Percentiles rank a stretch among this genome's conserved stretches.
Evolutionary conservation across 345 rosid species (phyloP).

Genomic region (Salix exigua): DNA sequence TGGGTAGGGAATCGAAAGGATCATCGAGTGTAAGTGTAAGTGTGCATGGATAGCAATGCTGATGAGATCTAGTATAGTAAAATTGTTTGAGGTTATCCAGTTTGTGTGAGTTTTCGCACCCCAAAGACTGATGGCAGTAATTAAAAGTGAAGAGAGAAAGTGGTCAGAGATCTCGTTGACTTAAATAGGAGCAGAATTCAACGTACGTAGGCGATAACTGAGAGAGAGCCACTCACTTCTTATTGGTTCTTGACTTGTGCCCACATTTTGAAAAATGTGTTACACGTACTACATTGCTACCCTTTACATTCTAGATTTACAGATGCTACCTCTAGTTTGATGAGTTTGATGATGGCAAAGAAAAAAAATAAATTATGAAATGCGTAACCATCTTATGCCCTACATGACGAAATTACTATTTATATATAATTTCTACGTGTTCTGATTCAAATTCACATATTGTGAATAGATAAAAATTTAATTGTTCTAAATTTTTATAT

Average conservation of each 20-base stretch:
- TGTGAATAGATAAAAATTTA: too few species aligned
- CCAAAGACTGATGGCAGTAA: constrained; percentile 11
- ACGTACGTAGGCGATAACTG: neutral
- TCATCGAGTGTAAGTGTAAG: too few species aligned
- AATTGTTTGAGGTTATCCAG: constrained; percentile 14
- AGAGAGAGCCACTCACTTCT: neutral
- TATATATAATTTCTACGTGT: too few species aligned
- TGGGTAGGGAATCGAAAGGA: too few species aligned
- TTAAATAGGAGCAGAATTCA: neutral
- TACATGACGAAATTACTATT: neutral
- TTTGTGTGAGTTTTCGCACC: neutral
- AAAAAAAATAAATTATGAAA: neutral
- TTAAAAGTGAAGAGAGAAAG: neutral
- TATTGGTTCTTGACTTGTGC: constrained; percentile 9
- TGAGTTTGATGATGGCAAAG: neutral
- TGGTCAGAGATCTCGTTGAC: constrained; percentile 10
- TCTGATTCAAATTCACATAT: too few species aligned
- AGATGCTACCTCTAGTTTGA: neutral
- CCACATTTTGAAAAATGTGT: constrained; percentile 17
- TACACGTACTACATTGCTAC: neutral
- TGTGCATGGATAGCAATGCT: neutral
- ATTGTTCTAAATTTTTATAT: too few species aligned
- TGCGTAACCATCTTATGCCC: neutral
- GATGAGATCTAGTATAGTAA: neutral
- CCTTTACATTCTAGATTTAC: neutral